Evolutionary conservation across 768 basidiomycete species (phyloP).

Genomic region (Termitomyces sp.): DNA sequence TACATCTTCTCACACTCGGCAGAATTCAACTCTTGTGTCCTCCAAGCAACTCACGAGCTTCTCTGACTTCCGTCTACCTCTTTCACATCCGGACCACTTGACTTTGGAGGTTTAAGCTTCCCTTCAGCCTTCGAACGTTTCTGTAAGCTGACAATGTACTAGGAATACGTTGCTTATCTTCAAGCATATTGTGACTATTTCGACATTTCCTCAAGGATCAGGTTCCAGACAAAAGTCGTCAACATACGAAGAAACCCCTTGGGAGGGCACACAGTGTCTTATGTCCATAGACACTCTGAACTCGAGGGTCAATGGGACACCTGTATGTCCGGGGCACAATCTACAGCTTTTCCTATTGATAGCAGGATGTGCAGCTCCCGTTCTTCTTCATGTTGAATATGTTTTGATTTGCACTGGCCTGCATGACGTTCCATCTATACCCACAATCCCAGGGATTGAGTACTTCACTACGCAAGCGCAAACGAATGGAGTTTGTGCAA

Average conservation of each 20-base stretch:
- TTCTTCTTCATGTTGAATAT: constrained; percentile 29
- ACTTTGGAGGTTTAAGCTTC: constrained; percentile 28
- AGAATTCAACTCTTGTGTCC: constrained; percentile 49
- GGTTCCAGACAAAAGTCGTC: constrained; percentile 31
- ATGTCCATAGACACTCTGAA: constrained; percentile 17
- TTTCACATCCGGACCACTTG: constrained; percentile 42
- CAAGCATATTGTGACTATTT: constrained; percentile 40
- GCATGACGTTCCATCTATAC: constrained; percentile 49
- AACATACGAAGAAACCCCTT: constrained; percentile 26
- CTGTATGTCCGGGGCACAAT: constrained; percentile 13
- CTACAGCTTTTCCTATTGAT: background rate
- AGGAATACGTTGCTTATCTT: constrained; percentile 51
- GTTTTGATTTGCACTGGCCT: constrained; percentile 52
- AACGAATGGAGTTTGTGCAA: constrained; percentile 22
- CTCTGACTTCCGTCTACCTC: constrained; percentile 51
- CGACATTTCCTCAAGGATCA: constrained; percentile 31
- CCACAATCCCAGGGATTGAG: constrained; percentile 44
- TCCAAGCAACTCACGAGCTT: constrained; percentile 58
- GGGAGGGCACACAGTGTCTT: constrained; percentile 34
- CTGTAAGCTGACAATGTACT: background rate
- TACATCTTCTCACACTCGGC: background rate
- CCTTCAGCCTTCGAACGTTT: background rate
- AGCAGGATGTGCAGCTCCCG: constrained; percentile 16
- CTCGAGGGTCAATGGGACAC: constrained; percentile 23
- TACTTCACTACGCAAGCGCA: constrained; percentile 23